Evolutionary conservation across 108 stramenopile genomes (phyloP).

Genomic region (Nitzschia sp.): DNA sequence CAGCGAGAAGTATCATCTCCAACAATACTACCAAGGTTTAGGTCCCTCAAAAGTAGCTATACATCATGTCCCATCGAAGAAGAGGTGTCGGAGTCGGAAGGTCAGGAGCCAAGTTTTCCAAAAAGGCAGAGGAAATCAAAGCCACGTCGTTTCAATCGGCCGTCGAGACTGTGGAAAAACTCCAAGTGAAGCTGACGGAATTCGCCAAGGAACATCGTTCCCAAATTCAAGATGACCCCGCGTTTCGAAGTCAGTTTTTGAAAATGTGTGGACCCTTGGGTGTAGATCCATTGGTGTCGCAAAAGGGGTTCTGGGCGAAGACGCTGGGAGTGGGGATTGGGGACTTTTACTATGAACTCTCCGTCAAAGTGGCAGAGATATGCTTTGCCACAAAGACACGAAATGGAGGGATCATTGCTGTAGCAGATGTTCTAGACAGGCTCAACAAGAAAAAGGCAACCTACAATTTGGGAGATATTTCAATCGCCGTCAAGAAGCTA

Average conservation of each 20-base stretch:
- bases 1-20: not conserved
- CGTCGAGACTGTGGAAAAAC: constrained; percentile 74
- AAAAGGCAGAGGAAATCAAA: constrained; percentile 86
- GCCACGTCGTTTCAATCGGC: constrained; percentile 69
- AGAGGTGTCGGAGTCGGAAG: constrained; percentile 69
- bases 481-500: constrained; percentile 76
- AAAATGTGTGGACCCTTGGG: constrained; percentile 91
- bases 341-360: constrained; percentile 98
- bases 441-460: constrained; percentile 41
- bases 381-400: constrained; percentile 82
- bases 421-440: constrained; percentile 68
- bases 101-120: constrained; percentile 30
- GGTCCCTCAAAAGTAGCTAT: not conserved
- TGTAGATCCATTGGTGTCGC: constrained; percentile 77
- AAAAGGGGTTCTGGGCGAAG: constrained; percentile 76
- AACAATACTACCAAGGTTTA: not conserved
- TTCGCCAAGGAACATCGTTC: constrained; percentile 92
- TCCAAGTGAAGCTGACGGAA: constrained; percentile 67
- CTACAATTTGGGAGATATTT: constrained; percentile 69
- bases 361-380: constrained; percentile 94
- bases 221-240: constrained; percentile 86
- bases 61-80: constrained; percentile 60
- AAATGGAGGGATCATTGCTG: constrained; percentile 96
- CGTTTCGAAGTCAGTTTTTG: constrained; percentile 92
- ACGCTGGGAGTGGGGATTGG: constrained; percentile 58